These are phyloP conservation scores for Endotrypanum monterogeii DNA, from an alignment of 208 protist species.

Conservation along the genomic window DNA sequence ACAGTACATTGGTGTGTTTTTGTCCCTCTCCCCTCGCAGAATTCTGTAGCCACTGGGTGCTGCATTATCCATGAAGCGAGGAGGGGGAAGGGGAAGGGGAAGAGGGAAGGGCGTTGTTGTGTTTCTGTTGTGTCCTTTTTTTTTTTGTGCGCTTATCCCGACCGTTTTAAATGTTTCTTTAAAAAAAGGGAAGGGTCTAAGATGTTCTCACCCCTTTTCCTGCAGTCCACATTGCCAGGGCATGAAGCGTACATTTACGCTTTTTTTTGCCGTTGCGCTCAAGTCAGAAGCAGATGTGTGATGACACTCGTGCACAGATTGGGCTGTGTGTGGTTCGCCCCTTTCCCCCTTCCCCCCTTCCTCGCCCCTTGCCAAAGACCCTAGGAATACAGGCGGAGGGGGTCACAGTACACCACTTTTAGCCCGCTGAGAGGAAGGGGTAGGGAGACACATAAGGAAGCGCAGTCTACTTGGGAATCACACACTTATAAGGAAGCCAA, in stretches of 20 bases:
- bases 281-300: background rate
- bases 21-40: background rate
- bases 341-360: background rate
- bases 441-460: no score
- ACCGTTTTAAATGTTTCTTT: no score
- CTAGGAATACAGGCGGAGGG: no score
- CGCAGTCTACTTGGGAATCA: no score
- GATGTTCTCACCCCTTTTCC: background rate
- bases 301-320: background rate
- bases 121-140: background rate
- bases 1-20: background rate
- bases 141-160: background rate
- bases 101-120: no score
- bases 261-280: background rate
- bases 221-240: background rate
- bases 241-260: background rate
- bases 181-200: background rate
- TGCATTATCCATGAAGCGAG: background rate
- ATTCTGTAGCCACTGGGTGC: background rate
- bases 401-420: no score
- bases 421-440: no score
- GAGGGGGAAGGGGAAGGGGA: background rate
- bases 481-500: background rate
- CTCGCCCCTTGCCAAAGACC: no score
- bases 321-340: background rate